Evolutionary conservation across 495 filamentous ascomycete genomes (phyloP).

Genomic region (Lepraria neglecta): DNA sequence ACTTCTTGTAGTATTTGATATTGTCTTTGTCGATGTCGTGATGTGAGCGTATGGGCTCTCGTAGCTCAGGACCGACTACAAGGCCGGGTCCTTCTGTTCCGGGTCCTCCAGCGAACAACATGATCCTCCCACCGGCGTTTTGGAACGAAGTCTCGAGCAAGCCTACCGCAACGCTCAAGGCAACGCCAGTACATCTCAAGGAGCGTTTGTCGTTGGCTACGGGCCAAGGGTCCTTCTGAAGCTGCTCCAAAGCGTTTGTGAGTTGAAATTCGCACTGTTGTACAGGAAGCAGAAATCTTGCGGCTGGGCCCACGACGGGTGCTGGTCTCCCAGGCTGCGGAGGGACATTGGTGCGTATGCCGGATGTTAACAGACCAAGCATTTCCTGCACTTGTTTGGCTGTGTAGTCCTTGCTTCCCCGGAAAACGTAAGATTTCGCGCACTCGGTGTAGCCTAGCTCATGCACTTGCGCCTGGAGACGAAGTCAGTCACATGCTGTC

Average conservation of each 20-base stretch:
- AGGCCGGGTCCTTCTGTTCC: conserved; percentile 95
- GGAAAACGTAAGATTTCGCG: conserved; percentile 98
- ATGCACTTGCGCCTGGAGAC: conserved; percentile 77
- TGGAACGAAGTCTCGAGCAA: conserved; percentile 91
- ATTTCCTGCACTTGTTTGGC: conserved; percentile 98
- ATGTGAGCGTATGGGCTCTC: conserved; percentile 95
- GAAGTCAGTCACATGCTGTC: conserved; percentile 31
- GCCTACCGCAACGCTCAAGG: conserved; percentile 88
- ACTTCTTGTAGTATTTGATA: conserved; percentile 99
- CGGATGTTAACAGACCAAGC: conserved; percentile 70
- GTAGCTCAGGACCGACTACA: conserved; percentile 94
- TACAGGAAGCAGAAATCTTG: conserved; percentile 89
- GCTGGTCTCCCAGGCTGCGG: conserved; percentile 69
- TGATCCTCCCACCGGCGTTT: conserved; percentile 89
- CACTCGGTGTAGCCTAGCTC: conserved; percentile 98
- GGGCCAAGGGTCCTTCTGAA: conserved; percentile 98
- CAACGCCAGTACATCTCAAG: conserved; percentile 91
- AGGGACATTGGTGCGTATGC: conserved; percentile 71
- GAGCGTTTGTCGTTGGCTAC: conserved; percentile 90
- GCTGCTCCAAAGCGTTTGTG: conserved; percentile 90
- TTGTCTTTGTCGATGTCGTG: conserved; percentile 99
- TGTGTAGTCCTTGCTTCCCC: conserved; percentile 93
- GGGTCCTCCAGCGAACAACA: conserved; percentile 94
- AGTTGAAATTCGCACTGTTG: conserved; percentile 97
- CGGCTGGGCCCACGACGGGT: conserved; percentile 68